Conservation (phyloP, 2,329 filamentous ascomycete species). For the Hypoxylon sp. region DNA sequence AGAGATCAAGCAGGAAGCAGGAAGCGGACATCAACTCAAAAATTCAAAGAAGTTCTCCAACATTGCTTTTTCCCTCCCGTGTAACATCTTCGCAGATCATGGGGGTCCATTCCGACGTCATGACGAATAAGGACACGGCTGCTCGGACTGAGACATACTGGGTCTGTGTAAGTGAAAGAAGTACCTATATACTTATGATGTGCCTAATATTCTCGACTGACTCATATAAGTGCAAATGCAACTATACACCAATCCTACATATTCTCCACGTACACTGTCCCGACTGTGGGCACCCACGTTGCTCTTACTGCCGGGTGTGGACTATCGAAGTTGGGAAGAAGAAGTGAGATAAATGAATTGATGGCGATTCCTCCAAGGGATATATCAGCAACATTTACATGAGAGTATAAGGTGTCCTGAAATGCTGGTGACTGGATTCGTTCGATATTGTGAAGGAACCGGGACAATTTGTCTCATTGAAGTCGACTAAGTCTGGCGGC, state of each 20-base stretch:
- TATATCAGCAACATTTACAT: background rate
- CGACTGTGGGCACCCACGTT: background rate
- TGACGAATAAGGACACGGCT: background rate
- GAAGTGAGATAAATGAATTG: background rate
- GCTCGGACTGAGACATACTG: background rate
- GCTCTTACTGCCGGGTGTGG: background rate
- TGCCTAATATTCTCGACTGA: background rate
- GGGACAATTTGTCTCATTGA: background rate
- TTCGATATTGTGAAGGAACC: background rate
- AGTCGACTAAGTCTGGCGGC: background rate
- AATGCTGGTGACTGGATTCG: background rate
- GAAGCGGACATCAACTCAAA: background rate
- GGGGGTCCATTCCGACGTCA: background rate
- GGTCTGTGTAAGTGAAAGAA: slow-evolving; percentile 4
- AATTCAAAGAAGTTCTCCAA: background rate
- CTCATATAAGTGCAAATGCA: slow-evolving; percentile 5
- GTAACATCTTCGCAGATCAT: background rate
- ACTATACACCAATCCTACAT: background rate
- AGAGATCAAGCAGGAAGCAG: background rate
- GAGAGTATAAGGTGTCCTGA: background rate
- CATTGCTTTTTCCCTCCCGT: background rate
- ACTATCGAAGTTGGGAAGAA: background rate
- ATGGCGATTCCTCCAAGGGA: background rate
- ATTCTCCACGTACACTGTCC: background rate
- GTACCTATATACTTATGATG: background rate